Evolutionary conservation across 768 basidiomycete genomes (phyloP).

Genomic region (Boletus subcaerulescens): DNA sequence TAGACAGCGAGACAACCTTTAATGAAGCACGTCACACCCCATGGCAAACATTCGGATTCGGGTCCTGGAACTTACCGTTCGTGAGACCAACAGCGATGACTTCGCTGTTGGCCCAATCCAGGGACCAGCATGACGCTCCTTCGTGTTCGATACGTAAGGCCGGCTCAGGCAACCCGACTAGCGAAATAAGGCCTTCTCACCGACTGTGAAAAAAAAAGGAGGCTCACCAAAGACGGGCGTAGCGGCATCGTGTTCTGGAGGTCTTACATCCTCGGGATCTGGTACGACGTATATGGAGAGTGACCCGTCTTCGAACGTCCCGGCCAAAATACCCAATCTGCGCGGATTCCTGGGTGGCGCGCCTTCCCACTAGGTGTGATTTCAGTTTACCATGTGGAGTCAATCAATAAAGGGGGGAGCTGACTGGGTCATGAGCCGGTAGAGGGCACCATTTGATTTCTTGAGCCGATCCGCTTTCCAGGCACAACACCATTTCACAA

Average conservation of each 20-base stretch:
- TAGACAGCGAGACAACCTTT: slow-evolving; percentile 60
- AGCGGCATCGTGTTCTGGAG: slow-evolving; percentile 24
- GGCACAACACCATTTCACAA: slow-evolving; percentile 84
- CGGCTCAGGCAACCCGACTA: slow-evolving; percentile 63
- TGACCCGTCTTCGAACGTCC: slow-evolving; percentile 85
- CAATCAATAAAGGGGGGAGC: slow-evolving; percentile 13
- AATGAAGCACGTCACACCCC: slow-evolving; percentile 3
- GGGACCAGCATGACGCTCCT: slow-evolving; percentile 70
- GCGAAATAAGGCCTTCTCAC: neutral
- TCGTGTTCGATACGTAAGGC: slow-evolving; percentile 70
- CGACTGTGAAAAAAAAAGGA: neutral
- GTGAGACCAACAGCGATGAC: slow-evolving; percentile 79
- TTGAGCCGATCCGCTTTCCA: slow-evolving; percentile 76
- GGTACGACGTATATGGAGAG: slow-evolving; percentile 78
- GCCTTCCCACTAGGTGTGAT: slow-evolving; percentile 17
- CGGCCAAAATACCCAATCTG: slow-evolving; percentile 83
- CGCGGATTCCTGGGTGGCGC: slow-evolving; percentile 27
- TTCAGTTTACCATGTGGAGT: neutral
- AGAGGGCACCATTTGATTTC: slow-evolving; percentile 93
- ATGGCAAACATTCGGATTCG: neutral
- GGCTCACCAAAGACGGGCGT: slow-evolving; percentile 50
- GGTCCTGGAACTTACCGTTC: slow-evolving; percentile 52
- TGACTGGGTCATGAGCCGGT: slow-evolving; percentile 66
- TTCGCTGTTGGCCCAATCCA: slow-evolving; percentile 91
- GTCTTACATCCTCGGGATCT: slow-evolving; percentile 56